Percentiles rank a stretch among this genome's conserved stretches.
These are phyloP conservation scores for Colletotrichum paranaense DNA, from an alignment of 2,329 filamentous ascomycete species.

Conservation along the genomic window DNA sequence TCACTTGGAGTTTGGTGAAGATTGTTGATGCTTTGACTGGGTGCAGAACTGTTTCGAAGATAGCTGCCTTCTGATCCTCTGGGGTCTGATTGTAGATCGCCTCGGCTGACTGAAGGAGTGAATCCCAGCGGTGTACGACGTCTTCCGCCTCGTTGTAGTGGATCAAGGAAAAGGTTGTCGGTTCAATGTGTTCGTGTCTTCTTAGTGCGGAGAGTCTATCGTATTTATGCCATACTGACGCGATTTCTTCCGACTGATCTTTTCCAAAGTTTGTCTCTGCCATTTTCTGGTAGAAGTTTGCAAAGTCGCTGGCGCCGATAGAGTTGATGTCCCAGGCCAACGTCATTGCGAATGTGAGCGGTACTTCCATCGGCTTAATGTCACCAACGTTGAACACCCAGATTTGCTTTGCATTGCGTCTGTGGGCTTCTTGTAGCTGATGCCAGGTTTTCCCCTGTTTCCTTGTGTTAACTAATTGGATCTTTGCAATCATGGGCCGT, in stretches of 20 bases:
- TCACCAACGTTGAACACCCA: conserved; percentile 75
- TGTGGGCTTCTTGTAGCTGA: conserved; percentile 67
- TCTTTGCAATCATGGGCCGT: rapidly evolving
- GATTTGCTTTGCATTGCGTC: conserved; percentile 58
- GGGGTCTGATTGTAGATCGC: neutral
- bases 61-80: conserved; percentile 58
- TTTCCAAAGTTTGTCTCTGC: conserved; percentile 52
- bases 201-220: conserved; percentile 60
- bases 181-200: conserved; percentile 70
- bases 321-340: conserved; percentile 66
- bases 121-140: conserved; percentile 51
- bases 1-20: conserved; percentile 60
- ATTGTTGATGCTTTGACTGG: conserved; percentile 68
- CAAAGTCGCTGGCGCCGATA: conserved; percentile 55
- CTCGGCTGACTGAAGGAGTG: conserved; percentile 56
- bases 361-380: conserved; percentile 67
- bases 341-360: conserved; percentile 65
- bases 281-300: conserved; percentile 13
- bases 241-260: conserved; percentile 57
- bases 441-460: conserved; percentile 53
- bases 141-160: conserved; percentile 71
- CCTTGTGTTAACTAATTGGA: neutral
- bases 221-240: conserved; percentile 63
- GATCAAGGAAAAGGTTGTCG: conserved; percentile 65
- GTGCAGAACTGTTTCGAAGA: conserved; percentile 72